Percentiles rank a stretch among this genome's conserved stretches.
These are phyloP conservation scores for Calonectria honghensis DNA, from an alignment of 2,329 filamentous ascomycete species.

Conservation along the genomic window DNA sequence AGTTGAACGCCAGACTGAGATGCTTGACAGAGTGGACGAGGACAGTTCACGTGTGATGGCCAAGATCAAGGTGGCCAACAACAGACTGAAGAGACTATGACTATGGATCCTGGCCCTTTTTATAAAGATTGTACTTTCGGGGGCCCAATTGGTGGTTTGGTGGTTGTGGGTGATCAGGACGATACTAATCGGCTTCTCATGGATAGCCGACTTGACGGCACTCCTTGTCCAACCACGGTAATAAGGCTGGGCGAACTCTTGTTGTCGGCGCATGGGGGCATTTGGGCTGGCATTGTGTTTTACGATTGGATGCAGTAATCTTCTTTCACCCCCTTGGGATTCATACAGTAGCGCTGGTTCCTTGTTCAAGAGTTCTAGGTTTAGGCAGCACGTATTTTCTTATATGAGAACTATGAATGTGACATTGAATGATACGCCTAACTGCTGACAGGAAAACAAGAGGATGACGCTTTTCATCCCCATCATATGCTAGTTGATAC, in stretches of 20 bases:
- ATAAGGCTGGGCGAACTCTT: conserved; percentile 39
- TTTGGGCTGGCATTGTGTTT: conserved; percentile 34
- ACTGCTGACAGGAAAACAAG: no score
- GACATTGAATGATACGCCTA: conserved; percentile 32
- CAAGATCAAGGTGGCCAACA: conserved; percentile 85
- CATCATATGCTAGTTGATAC: background rate
- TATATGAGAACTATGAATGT: conserved; percentile 35
- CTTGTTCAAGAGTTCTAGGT: background rate
- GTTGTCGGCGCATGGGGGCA: conserved; percentile 27
- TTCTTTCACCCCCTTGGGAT: conserved; percentile 26
- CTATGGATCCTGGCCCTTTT: conserved; percentile 53
- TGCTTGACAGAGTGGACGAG: conserved; percentile 80
- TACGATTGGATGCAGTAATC: conserved; percentile 34
- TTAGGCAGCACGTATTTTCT: conserved; percentile 34
- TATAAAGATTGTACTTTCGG: conserved; percentile 55
- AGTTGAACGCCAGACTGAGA: conserved; percentile 81
- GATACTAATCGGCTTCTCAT: conserved; percentile 51
- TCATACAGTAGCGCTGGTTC: conserved; percentile 30
- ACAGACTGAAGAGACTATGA: conserved; percentile 80
- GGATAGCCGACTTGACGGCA: conserved; percentile 55
- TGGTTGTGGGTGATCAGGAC: conserved; percentile 55
- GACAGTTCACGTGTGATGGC: conserved; percentile 79
- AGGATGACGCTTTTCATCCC: background rate
- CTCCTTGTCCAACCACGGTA: conserved; percentile 50
- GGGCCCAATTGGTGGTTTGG: conserved; percentile 58